Conservation (phyloP, 148 eudicot species). For the Cornus suecica region DNA sequence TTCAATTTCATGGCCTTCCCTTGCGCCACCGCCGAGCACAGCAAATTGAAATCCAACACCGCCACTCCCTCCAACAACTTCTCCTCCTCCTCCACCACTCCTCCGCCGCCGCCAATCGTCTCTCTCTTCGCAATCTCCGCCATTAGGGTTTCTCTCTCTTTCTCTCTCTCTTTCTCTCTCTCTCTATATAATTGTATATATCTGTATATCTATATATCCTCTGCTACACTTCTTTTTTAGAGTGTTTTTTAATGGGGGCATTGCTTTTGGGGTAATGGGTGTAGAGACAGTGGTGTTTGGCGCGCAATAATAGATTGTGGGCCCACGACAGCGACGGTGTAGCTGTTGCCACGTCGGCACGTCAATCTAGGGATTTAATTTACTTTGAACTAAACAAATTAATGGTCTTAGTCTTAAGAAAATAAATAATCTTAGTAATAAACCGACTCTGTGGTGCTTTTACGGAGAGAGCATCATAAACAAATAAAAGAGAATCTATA, state of each 20-base stretch:
- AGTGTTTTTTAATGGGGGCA: not conserved
- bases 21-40: conserved; percentile 84
- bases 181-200: not conserved
- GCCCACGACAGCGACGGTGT: conserved; percentile 2
- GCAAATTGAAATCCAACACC: conserved; percentile 74
- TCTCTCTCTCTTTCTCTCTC: conserved; percentile 12
- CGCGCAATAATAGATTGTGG: conserved; percentile 6
- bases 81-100: conserved; percentile 53
- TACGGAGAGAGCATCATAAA: too few species aligned
- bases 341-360: conserved; percentile 2
- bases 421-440: too few species aligned
- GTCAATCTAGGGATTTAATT: not conserved
- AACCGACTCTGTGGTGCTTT: too few species aligned
- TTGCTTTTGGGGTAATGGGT: not conserved
- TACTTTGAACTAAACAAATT: not conserved
- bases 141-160: conserved; percentile 21
- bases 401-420: not conserved
- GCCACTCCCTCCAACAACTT: conserved; percentile 45
- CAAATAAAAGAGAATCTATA: not conserved
- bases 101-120: conserved; percentile 14
- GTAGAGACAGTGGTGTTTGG: not conserved
- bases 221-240: not conserved
- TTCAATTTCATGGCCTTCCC: conserved; percentile 65
- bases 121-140: conserved; percentile 29
- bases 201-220: not conserved